Base-by-base conservation (phyloP, 805 yeast species). In the Wickerhamia fluorescens region DNA sequence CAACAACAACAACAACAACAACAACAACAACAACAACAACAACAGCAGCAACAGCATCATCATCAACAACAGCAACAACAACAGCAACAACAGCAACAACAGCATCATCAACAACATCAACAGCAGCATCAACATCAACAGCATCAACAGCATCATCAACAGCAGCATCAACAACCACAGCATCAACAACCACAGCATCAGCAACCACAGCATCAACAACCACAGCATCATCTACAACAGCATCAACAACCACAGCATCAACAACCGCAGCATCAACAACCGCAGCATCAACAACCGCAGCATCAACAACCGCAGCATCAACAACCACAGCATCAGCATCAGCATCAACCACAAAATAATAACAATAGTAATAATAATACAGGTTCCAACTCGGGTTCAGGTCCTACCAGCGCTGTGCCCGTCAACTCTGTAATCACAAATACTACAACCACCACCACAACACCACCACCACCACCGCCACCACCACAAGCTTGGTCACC, bases 401-500 rank as follows among this genome's bases (percentile, higher is more conserved):
- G n/a, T n/a, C n/a, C n/a, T n/a, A n/a, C n/a, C n/a, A n/a, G n/a
- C n/a, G 30, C 29, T 12, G 22, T 21, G 20, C 22, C 12, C 25
- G 24, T 19, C 14, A 35, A 38, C 27, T 38, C 48, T 5, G 47
- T 47, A 37, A 28, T 34, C 27, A 8, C 37, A 36, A 10, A 30
- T 34, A 11, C 36, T 30, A n/a, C 37, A 37, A 10, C 36, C 35
- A 8, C 44, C 37, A 10, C 54, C 43, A 10, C 56, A 43, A 28
- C n/a, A n/a, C n/a, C n/a, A n/a, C n/a, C n/a, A n/a, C 38, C 43
- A 17, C 51, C 49, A 6, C 53, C 45, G n/a, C 51, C 50, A n/a
- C 47, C 39, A n/a, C 48, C 47, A 18, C 55, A 45, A 23, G 42
- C 37, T 15, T 51, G 56, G 58, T 42, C 51, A 6, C 45, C 49